Evolutionary conservation across 306 rosid genomes (phyloP), one percentile per base, ranked within the genome.

Genomic region (Gillenia trifoliata): DNA sequence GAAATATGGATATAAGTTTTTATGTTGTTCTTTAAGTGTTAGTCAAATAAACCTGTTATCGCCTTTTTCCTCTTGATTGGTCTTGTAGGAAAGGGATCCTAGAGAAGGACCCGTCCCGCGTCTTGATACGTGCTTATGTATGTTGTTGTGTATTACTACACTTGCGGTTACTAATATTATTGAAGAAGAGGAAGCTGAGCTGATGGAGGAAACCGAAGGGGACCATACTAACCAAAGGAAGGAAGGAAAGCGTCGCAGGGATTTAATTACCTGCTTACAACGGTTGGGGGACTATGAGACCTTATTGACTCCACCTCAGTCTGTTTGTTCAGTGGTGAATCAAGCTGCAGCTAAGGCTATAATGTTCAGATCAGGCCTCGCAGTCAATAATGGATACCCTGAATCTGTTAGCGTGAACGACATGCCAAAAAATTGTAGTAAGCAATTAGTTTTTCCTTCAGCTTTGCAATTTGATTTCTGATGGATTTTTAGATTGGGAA

Each of bases 261-360:
- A 86, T 75, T 77, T 93, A 84, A 75, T 89, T 66, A 82, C 84
- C 71, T 77, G 97, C 85, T 88, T 93, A 82, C 93, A 89, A 85
- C 77, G 75, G 71, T 83, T 93, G 85, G 96, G 98, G 60, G 88
- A 91, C 73, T 88, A 84, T 70, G 89, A 85, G 68, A 62, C 73
- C 86, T 88, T 93, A 76, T 75, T 93, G 77, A 81, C 80, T 70
- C 85, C 97, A 60, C 96, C 97, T 77, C 90, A 83, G 75, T 77
- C 84, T 81, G 84, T 87, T 83, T 68, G 62, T 78, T 73, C 59
- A 56, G 88, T 75, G 57, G 97, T 88, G 75, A 93, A 93, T 88
- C 91, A 93, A 84, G 98, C 98, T 85, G 96, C 97, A 71, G 86
- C 88, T 77, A 93, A 91, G 86, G 97, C 97, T 72, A 82, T 82